phyloP scores from a whole-genome alignment of 306 rosid genomes.

The Lotus japonicus region DNA sequence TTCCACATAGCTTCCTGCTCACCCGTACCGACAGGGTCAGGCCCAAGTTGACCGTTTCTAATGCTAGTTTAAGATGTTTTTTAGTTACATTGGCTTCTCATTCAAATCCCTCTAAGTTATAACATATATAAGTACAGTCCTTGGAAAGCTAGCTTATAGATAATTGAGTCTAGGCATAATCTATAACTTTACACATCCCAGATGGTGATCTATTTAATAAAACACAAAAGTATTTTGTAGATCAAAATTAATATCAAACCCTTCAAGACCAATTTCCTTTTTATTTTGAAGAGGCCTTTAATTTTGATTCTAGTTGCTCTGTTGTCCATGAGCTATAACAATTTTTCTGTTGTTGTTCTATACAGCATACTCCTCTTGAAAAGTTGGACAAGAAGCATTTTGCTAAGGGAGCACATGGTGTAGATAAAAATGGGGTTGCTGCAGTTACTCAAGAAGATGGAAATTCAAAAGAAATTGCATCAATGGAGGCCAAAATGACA shows the following conservation, averaged over 20 bases:
- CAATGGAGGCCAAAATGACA: constrained; percentile 65
- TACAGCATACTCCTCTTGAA: constrained; percentile 81
- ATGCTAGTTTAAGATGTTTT: neutral
- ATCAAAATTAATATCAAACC: neutral
- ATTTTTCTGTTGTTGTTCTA: constrained; percentile 11
- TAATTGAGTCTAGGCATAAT: neutral
- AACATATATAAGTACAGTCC: neutral
- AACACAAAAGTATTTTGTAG: neutral
- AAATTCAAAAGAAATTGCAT: constrained; percentile 68
- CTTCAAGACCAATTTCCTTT: neutral
- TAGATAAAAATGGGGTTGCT: constrained; percentile 46
- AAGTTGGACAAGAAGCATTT: constrained; percentile 85
- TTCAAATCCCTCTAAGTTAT: neutral
- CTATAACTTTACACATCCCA: neutral
- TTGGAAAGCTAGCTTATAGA: neutral
- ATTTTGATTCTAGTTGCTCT: constrained; percentile 8
- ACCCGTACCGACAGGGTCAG: neutral
- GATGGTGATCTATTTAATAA: neutral
- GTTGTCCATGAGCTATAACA: neutral
- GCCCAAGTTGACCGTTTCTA: neutral
- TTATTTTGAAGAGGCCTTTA: constrained; percentile 11
- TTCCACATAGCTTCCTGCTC: too few relatives aligned
- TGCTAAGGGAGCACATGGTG: constrained; percentile 57
- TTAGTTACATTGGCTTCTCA: neutral
- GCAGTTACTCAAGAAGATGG: constrained; percentile 40